These are phyloP conservation scores for Geranium incanum DNA, from an alignment of 441 rosid genomes.

Conservation along the genomic window DNA sequence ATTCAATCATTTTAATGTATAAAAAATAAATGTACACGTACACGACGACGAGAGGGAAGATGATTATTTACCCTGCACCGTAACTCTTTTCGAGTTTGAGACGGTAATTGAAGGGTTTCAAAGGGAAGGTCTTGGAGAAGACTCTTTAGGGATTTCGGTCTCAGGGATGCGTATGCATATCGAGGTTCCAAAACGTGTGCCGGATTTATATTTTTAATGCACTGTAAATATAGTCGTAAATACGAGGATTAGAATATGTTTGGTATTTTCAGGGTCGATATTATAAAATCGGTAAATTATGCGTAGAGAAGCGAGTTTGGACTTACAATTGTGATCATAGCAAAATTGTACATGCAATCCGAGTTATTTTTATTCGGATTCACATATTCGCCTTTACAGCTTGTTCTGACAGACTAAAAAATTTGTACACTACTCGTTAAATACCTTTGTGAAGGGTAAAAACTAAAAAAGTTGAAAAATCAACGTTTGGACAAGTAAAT, in stretches of 20 bases:
- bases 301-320: background rate
- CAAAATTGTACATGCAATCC: constrained; percentile 32
- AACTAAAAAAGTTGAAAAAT: no score
- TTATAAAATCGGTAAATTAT: no score
- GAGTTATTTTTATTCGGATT: constrained; percentile 30
- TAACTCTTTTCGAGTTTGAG: background rate
- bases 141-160: background rate
- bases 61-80: background rate
- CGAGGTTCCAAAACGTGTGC: background rate
- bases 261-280: no score
- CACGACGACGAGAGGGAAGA: background rate
- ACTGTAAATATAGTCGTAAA: background rate
- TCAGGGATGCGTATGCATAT: background rate
- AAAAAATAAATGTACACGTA: no score
- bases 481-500: no score
- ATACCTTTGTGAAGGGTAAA: background rate
- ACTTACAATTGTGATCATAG: constrained; percentile 27
- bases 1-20: no score
- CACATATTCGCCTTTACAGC: constrained; percentile 39
- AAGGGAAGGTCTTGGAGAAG: background rate
- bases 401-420: constrained; percentile 42
- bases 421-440: background rate
- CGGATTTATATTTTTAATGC: background rate
- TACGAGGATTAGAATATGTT: no score
- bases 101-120: background rate